phyloP scores from a whole-genome alignment of 2,329 filamentous ascomycete genomes.

The Claviceps sp. region DNA sequence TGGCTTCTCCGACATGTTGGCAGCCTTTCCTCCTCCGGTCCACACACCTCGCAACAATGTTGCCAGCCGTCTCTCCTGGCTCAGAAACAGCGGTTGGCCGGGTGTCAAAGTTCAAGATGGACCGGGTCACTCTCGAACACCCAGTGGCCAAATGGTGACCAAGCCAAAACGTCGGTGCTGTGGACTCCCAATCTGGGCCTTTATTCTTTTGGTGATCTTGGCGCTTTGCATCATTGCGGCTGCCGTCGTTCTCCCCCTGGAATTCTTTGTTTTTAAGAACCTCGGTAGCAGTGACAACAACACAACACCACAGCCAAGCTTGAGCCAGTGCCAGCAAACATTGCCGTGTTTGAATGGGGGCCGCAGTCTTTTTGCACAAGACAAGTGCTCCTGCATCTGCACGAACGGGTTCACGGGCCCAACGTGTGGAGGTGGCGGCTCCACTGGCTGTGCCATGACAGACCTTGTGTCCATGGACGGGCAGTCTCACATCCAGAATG shows the following conservation, averaged over 20 bases:
- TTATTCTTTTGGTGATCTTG: constrained; percentile 51
- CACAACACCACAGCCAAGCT: constrained; percentile 18
- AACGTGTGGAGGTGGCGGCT: constrained; percentile 34
- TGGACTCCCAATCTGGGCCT: constrained; percentile 69
- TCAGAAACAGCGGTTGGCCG: constrained; percentile 38
- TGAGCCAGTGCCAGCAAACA: constrained; percentile 43
- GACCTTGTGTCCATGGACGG: constrained; percentile 27
- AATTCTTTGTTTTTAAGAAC: constrained; percentile 49
- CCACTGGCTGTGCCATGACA: constrained; percentile 40
- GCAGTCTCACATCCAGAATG: constrained; percentile 38
- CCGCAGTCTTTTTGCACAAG: constrained; percentile 53
- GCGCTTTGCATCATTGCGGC: constrained; percentile 62
- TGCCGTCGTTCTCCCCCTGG: constrained; percentile 66
- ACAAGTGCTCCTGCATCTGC: constrained; percentile 74
- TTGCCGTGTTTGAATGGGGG: constrained; percentile 69
- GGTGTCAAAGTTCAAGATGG: constrained; percentile 19
- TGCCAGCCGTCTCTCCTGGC: constrained; percentile 33
- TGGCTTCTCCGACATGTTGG: constrained; percentile 50
- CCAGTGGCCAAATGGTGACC: constrained; percentile 10
- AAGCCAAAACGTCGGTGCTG: constrained; percentile 51
- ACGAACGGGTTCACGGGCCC: constrained; percentile 67
- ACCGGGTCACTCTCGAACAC: constrained; percentile 4
- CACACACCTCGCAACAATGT: constrained; percentile 28
- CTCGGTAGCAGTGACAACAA: constrained; percentile 16
- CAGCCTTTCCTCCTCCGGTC: constrained; percentile 50